Evolutionary conservation across 495 filamentous ascomycete species (phyloP), one percentile per base, ranked within the genome.

Genomic region (Hyaloscypha finlandica): DNA sequence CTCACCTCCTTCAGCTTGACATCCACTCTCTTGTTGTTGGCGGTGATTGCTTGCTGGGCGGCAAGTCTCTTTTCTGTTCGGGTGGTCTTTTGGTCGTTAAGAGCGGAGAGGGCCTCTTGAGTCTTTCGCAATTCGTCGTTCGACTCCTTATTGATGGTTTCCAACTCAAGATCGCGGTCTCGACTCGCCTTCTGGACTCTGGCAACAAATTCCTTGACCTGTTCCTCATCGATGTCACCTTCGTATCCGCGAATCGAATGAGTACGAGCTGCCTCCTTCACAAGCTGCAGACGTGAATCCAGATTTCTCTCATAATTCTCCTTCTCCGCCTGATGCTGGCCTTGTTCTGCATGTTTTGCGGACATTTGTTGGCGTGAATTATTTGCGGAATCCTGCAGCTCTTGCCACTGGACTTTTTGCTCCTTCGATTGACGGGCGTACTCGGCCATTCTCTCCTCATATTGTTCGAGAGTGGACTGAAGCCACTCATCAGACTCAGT

Each of bases 171-270:
- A 66, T 88, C 91, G 73, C 95, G 94, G 45, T 97, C 95, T 68
- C 83, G 85, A 6, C 89, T 78, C 51, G 91, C 79, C 71, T 87
- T 92, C n/a, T 83, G 81, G 56, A 97, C 85, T 68, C 88, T 89
- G 32, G 85, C 85, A 77, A 92, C 90, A 76, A 97, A 97, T 32
- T 88, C 83, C 30, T 84, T 77, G 31, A 97, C 88, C 51, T 89
- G 85, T 4, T 77, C 77, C 64, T 96, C 92, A 60, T 89, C 88
- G 60, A 97, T 77, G 48, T 93, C 86, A 11, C 85, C 84, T 61
- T 96, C 92, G 71, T 92, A 94, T 0, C 93, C 94, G 25, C 90
- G 88, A 63, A 98, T 90, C 64, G 86, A 89, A 74, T 97, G 92
- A n/a, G 79, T 81, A 32, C 88, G 84, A 20, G 93, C 90, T 53